Conservation (phyloP, 1,284 basidiomycete species). For the Sanguinoderma infundibulare region DNA sequence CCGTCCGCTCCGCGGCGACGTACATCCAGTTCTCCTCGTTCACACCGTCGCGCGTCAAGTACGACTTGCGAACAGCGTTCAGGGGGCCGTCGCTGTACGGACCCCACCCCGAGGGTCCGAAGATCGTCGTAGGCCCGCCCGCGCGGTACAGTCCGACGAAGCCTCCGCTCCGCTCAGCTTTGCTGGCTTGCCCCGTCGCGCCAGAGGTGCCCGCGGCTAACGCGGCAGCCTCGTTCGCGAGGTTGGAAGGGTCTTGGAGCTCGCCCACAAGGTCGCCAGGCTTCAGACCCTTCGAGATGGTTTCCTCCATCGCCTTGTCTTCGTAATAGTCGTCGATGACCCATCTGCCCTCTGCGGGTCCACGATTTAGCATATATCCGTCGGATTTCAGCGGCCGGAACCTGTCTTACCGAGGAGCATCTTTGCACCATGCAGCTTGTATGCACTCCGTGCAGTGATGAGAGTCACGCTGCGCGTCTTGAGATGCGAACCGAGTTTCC, state of each 20-base stretch:
- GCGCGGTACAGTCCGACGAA: constrained; percentile 74
- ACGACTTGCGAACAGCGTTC: constrained; percentile 77
- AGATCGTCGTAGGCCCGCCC: constrained; percentile 87
- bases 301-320: constrained; percentile 75
- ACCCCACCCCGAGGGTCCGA: constrained; percentile 80
- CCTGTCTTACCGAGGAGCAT: constrained; percentile 76
- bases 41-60: constrained; percentile 73
- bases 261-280: constrained; percentile 81
- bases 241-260: constrained; percentile 67
- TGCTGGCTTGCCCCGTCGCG: constrained; percentile 39
- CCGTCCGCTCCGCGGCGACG: constrained; percentile 69
- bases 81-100: constrained; percentile 85
- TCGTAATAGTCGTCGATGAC: constrained; percentile 97
- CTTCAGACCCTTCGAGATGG: constrained; percentile 71
- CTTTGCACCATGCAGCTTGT: constrained; percentile 92
- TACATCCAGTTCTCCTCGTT: constrained; percentile 91
- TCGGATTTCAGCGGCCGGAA: neutral
- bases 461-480: constrained; percentile 93
- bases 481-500: constrained; percentile 87
- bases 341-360: constrained; percentile 78
- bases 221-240: constrained; percentile 50
- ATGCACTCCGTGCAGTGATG: constrained; percentile 91
- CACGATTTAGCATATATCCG: neutral
- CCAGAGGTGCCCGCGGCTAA: constrained; percentile 47
- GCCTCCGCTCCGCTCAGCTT: constrained; percentile 41